phyloP scores from a whole-genome alignment of 306 rosid genomes.

The Hippophae tibetana region DNA sequence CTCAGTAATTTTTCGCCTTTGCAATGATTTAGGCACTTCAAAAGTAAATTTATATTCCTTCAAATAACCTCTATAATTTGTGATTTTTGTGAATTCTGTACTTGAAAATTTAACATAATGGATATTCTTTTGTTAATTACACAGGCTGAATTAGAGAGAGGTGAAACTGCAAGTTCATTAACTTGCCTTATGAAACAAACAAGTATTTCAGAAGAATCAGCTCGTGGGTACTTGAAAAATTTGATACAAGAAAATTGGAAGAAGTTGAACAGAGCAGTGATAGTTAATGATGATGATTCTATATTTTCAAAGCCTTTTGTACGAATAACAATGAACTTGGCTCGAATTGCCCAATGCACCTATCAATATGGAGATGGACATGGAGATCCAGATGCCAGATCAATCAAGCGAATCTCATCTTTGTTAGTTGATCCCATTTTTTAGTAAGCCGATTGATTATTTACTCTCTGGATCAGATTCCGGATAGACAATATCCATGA shows the following conservation, averaged over 20 bases:
- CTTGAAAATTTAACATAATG: no score
- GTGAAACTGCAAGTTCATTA: constrained; percentile 41
- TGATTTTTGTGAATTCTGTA: no score
- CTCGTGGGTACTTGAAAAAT: constrained; percentile 1
- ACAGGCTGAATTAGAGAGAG: constrained; percentile 49
- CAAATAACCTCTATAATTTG: no score
- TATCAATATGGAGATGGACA: constrained; percentile 51
- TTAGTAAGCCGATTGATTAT: no score
- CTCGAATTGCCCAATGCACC: constrained; percentile 39
- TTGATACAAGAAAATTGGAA: constrained; percentile 42
- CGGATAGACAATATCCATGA: constrained; percentile 28
- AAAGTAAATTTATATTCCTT: constrained; percentile 11
- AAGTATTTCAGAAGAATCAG: constrained; percentile 17
- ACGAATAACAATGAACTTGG: constrained; percentile 32
- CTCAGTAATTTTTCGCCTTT: constrained; percentile 28
- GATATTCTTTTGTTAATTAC: neutral
- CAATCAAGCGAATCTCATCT: constrained; percentile 22
- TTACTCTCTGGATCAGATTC: no score
- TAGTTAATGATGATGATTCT: neutral
- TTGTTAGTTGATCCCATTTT: constrained; percentile 38
- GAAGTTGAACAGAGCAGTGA: constrained; percentile 32
- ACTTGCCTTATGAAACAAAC: constrained; percentile 26
- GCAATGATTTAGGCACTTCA: constrained; percentile 49
- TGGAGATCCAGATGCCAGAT: constrained; percentile 28
- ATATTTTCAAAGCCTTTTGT: constrained; percentile 29